Evolutionary conservation across 306 rosid genomes (phyloP).

Genomic region (Inga leiocalycina): DNA sequence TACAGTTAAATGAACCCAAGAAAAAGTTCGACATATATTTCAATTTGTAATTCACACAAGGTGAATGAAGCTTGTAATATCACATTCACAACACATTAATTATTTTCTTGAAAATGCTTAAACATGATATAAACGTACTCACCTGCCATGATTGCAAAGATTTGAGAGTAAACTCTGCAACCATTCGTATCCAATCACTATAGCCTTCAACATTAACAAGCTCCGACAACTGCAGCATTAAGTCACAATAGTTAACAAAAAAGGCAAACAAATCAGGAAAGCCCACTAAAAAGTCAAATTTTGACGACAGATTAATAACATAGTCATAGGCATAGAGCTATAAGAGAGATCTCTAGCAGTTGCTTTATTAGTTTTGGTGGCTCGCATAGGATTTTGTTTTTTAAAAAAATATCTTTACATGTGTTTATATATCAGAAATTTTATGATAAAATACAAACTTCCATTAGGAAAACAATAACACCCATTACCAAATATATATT

Average conservation of each 20-base stretch:
- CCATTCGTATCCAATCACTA: constrained; percentile 97
- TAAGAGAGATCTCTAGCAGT: not conserved
- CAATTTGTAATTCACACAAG: constrained; percentile 25
- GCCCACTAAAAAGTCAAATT: not conserved
- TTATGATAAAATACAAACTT: too few species aligned
- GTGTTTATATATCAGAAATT: too few species aligned
- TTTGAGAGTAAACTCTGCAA: constrained; percentile 95
- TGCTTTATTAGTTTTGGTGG: not conserved
- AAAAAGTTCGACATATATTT: not conserved
- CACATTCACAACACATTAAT: constrained; percentile 1
- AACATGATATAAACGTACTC: constrained; percentile 30
- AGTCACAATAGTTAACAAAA: constrained; percentile 28
- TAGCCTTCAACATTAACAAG: constrained; percentile 97
- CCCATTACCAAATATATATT: not conserved
- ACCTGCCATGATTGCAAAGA: constrained; percentile 99
- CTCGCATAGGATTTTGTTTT: not conserved
- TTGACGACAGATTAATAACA: not conserved
- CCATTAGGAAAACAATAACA: not conserved
- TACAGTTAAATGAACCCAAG: not conserved
- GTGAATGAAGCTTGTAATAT: not conserved
- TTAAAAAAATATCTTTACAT: too few species aligned
- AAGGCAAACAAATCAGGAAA: not conserved
- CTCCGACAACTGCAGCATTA: constrained; percentile 76
- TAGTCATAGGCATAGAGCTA: not conserved
- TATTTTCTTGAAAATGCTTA: constrained; percentile 22